phyloP scores from a whole-genome alignment of 2,329 filamentous ascomycete genomes.

The Colletotrichum sublineola region DNA sequence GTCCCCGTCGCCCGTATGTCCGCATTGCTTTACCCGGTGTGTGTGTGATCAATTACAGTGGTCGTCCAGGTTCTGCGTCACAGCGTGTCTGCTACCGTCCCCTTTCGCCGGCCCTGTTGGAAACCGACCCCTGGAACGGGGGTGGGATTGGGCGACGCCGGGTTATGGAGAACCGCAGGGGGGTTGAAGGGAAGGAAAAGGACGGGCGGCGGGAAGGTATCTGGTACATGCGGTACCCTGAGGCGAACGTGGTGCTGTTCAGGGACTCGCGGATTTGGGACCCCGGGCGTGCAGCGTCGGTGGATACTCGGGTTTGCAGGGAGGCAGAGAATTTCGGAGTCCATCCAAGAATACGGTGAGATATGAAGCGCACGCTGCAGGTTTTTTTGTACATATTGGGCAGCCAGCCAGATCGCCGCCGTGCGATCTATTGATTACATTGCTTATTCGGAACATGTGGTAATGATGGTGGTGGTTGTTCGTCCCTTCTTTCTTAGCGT shows the following conservation, averaged over 20 bases:
- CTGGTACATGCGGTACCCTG: slow-evolving; percentile 5
- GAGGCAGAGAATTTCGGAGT: slow-evolving; percentile 19
- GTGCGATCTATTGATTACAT: not conserved
- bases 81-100: not conserved
- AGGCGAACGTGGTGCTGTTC: slow-evolving; percentile 14
- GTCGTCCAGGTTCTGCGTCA: not conserved
- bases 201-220: slow-evolving; percentile 4
- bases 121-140: slow-evolving; percentile 19
- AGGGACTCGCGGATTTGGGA: slow-evolving; percentile 32
- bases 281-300: slow-evolving; percentile 25
- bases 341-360: not conserved
- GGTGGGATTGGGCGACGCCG: slow-evolving; percentile 32
- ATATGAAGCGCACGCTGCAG: not conserved
- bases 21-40: not conserved
- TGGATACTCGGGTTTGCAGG: slow-evolving; percentile 14
- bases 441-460: not conserved
- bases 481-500: slow-evolving; percentile 29
- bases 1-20: slow-evolving; percentile 13
- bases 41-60: slow-evolving; percentile 1
- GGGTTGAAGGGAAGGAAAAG: slow-evolving; percentile 25
- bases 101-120: slow-evolving; percentile 10
- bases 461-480: slow-evolving; percentile 4
- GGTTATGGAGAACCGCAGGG: slow-evolving; percentile 41
- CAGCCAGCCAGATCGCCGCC: not conserved
- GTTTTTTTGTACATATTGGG: not conserved